A percentile compares a stretch with the other conserved stretches of the same genome.
Conservation (phyloP, 2,329 filamentous ascomycete species). For the Penicillium sp. region DNA sequence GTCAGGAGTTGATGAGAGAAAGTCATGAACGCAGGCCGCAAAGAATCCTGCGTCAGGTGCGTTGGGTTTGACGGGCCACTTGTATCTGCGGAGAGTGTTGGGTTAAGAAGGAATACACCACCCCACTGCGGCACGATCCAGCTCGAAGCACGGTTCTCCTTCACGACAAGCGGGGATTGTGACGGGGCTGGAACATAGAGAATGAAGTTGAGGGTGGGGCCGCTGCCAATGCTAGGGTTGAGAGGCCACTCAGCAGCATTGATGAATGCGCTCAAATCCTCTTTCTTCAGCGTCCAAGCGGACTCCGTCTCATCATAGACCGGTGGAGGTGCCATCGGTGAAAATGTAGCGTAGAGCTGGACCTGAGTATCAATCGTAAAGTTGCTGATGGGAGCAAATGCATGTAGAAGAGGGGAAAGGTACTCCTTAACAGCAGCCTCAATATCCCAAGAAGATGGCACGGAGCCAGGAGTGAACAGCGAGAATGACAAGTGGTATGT, state of each 20-base stretch:
- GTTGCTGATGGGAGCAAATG: conserved; percentile 81
- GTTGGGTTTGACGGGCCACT: conserved; percentile 34
- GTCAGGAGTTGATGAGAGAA: conserved; percentile 90
- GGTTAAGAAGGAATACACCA: conserved; percentile 69
- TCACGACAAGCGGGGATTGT: conserved; percentile 61
- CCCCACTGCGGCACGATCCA: conserved; percentile 99
- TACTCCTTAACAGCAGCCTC: conserved; percentile 78
- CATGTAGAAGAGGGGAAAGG: conserved; percentile 76
- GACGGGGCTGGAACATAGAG: conserved; percentile 78
- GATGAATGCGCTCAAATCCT: conserved; percentile 90
- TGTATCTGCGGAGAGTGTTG: conserved; percentile 38
- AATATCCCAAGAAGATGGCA: conserved; percentile 88
- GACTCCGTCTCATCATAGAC: conserved; percentile 55
- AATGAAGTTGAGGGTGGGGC: conserved; percentile 94
- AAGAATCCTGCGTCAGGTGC: conserved; percentile 63
- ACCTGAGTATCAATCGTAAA: conserved; percentile 97
- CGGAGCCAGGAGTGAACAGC: conserved; percentile 76
- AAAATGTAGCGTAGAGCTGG: conserved; percentile 79
- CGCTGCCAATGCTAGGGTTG: conserved; percentile 87
- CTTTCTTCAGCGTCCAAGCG: conserved; percentile 71
- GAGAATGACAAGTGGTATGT: conserved; percentile 97
- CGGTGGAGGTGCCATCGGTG: conserved; percentile 61
- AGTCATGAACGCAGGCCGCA: conserved; percentile 80
- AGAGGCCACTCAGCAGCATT: conserved; percentile 98
- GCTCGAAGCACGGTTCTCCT: conserved; percentile 65